Evolutionary conservation across 768 basidiomycete species (phyloP), one percentile per base, ranked within the genome.

Genomic region (Leucosporidium yakuticum): DNA sequence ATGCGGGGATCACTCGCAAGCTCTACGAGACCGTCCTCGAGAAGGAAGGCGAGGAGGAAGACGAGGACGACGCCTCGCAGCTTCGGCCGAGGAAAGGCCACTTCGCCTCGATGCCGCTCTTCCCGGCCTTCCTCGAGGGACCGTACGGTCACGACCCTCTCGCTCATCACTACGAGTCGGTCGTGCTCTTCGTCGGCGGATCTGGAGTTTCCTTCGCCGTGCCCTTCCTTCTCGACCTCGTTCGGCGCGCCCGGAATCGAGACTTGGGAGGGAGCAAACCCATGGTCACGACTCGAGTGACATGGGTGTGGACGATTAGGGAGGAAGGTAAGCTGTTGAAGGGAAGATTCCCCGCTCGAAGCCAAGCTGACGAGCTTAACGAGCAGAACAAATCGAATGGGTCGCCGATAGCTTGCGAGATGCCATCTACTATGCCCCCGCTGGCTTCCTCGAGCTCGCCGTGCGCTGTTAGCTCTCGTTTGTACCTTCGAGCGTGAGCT

Each of bases 131-230:
- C 19, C 62, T 34, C 27, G 68, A 69, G 23, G 68, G 68, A 14
- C 64, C 68, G 0, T 69, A 69, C 44, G 68, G 68, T 2, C 68
- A 69, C 50, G 21, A 48, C 49, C 25, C 65, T 1, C 50, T 56
- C 8, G 39, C 65, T 0, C 61, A 69, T 20, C 64, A 25, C 9
- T 69, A 44, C 44, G 68, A 69, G 25, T 55, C 48, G 0, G 68
- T 65, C 7, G 60, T 69, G 14, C 39, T 69, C 4, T 5, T 69
- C 32, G 48, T 55, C 12, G 68, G 68, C 36, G 68, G 68, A 1
- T 62, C 50, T 4, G 68, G 68, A 8, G 63, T 65, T 7, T 58
- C 64, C n/a, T 69, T 65, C 19, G 50, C 60, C 2, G n/a, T 65
- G 7, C 39, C 59, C 1, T 39, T 62, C 29, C 21, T 69, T 23